Evolutionary conservation across 345 rosid species (phyloP).

Genomic region (Acer negundo): DNA sequence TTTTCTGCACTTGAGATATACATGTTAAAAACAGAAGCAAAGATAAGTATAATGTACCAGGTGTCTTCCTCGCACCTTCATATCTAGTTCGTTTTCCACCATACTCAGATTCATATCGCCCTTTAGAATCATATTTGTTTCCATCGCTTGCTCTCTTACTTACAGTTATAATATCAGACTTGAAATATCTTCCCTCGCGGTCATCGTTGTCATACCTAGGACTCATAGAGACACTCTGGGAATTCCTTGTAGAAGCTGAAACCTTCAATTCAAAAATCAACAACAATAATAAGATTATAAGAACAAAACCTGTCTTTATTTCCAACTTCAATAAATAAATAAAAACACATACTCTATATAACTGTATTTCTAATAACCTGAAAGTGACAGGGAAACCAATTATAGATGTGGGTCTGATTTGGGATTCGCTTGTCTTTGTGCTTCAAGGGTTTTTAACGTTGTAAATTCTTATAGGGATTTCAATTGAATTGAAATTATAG

Average conservation of each 20-base stretch:
- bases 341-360: not conserved
- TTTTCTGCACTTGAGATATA: not conserved
- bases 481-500: no score
- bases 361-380: not conserved
- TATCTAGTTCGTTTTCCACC: conserved; percentile 61
- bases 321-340: conserved; percentile 3
- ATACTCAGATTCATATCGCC: conserved; percentile 44
- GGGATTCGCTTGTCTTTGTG: no score
- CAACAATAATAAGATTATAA: not conserved
- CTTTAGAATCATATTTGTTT: conserved; percentile 38
- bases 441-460: no score
- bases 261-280: conserved; percentile 36
- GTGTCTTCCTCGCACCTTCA: conserved; percentile 54
- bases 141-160: conserved; percentile 44
- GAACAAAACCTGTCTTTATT: not conserved
- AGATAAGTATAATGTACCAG: conserved; percentile 45
- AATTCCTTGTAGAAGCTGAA: conserved; percentile 37
- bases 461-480: no score
- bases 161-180: conserved; percentile 48
- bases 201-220: conserved; percentile 48
- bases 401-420: no score
- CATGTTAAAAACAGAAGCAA: not conserved
- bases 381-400: not conserved
- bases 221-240: conserved; percentile 34
- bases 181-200: conserved; percentile 39